Conservation (phyloP, 1,284 basidiomycete species). For the Rhodotorula sp. region DNA sequence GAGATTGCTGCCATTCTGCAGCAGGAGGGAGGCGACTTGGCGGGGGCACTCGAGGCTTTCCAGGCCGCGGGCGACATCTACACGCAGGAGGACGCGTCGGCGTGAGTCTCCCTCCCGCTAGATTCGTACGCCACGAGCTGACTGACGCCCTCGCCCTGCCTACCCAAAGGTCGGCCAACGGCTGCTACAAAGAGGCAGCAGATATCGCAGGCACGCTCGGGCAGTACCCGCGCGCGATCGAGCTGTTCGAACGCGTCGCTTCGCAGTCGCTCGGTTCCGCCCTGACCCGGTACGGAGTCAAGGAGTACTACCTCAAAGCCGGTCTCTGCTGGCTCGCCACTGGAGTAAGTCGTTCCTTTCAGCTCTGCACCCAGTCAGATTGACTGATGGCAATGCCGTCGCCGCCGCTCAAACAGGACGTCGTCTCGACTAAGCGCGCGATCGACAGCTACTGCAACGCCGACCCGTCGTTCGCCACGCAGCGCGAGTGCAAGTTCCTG, state of each 20-base stretch:
- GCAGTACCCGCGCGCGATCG: conserved; percentile 79
- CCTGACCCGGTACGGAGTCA: conserved; percentile 96
- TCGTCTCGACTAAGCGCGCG: conserved; percentile 76
- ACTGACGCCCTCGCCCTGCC: not conserved
- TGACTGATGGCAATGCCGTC: not conserved
- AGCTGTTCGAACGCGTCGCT: conserved; percentile 66
- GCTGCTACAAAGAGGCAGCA: conserved; percentile 92
- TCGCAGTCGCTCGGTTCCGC: conserved; percentile 75
- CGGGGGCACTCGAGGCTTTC: conserved; percentile 83
- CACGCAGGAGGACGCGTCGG: conserved; percentile 88
- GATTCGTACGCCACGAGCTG: not conserved
- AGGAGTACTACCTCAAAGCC: conserved; percentile 92
- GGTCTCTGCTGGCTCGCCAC: conserved; percentile 86
- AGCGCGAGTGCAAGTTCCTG: conserved; percentile 85
- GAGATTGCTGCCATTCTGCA: conserved; percentile 85
- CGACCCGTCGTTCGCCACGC: conserved; percentile 77
- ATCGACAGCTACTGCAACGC: conserved; percentile 68
- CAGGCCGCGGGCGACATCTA: conserved; percentile 97
- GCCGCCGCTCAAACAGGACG: conserved; percentile 59
- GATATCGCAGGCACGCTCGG: conserved; percentile 88
- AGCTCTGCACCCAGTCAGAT: not conserved
- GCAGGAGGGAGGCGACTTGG: conserved; percentile 66
- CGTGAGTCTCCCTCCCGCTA: conserved; percentile 60
- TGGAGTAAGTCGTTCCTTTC: conserved; percentile 59
- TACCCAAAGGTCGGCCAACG: conserved; percentile 76